These are phyloP conservation scores for Claviceps sp. DNA, from an alignment of 2,329 filamentous ascomycete genomes.

Conservation along the genomic window DNA sequence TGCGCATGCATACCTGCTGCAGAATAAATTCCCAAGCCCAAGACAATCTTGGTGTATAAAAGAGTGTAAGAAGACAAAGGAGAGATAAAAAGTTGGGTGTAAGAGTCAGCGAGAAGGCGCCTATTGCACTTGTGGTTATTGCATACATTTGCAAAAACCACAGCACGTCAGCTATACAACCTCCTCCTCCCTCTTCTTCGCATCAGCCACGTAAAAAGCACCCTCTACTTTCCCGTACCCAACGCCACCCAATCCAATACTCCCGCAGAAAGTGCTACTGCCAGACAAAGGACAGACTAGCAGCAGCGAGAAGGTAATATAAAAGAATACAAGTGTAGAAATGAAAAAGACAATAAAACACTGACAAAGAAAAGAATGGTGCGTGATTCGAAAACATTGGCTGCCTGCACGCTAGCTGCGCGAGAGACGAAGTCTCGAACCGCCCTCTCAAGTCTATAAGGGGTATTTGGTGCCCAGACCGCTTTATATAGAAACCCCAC, in stretches of 20 bases:
- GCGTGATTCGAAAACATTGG: slow-evolving; percentile 14
- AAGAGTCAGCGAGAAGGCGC: too few relatives aligned
- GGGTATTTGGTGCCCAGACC: slow-evolving; percentile 23
- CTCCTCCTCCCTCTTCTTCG: not conserved
- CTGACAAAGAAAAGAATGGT: slow-evolving; percentile 10
- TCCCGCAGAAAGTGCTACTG: not conserved
- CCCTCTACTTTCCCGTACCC: not conserved
- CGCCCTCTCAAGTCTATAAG: slow-evolving; percentile 22
- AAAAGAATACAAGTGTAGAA: slow-evolving; percentile 13
- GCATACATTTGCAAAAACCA: too few relatives aligned
- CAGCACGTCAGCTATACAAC: too few relatives aligned
- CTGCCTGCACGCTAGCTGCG: slow-evolving; percentile 14
- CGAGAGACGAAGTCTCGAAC: slow-evolving; percentile 7
- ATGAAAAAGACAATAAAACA: slow-evolving; percentile 11
- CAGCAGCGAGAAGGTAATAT: not conserved
- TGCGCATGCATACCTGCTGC: too few relatives aligned
- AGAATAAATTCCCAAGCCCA: too few relatives aligned
- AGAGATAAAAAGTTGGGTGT: too few relatives aligned
- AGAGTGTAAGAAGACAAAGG: too few relatives aligned
- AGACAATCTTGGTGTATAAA: too few relatives aligned
- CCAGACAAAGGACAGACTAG: not conserved
- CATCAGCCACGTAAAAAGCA: not conserved
- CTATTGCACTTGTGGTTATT: too few relatives aligned
- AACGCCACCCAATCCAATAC: not conserved
- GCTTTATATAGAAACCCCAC: slow-evolving; percentile 9